phyloP scores from a whole-genome alignment of 2,329 filamentous ascomycete genomes.

The Aspergillus fijiensis region DNA sequence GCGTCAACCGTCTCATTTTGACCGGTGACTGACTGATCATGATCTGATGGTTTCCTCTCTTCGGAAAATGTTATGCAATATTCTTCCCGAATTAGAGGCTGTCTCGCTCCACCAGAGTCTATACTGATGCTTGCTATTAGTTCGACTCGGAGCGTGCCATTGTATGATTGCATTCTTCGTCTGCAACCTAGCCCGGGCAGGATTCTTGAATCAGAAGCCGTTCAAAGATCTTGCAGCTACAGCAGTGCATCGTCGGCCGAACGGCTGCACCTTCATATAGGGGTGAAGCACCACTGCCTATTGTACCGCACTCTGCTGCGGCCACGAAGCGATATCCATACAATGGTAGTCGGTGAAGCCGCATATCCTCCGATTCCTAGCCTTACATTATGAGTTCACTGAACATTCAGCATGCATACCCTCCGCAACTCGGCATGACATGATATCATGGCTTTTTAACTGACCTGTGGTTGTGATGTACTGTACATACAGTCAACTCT shows the following conservation, averaged over 20 bases:
- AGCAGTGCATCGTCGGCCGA: not conserved
- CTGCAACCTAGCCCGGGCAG: not conserved
- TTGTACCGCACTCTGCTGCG: not conserved
- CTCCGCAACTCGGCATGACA: not conserved
- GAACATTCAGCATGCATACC: not conserved
- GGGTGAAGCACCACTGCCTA: not conserved
- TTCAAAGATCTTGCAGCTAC: not conserved
- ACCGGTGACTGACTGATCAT: not conserved
- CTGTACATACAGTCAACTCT: not conserved
- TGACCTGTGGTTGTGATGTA: not conserved
- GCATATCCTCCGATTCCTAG: not conserved
- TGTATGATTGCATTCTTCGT: not conserved
- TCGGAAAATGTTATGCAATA: not conserved
- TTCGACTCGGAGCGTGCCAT: not conserved
- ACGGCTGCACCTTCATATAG: not conserved
- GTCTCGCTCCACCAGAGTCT: not conserved
- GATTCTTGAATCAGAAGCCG: not conserved
- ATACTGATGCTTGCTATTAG: not conserved
- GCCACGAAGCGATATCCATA: not conserved
- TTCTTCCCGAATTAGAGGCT: not conserved
- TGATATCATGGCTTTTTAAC: not conserved
- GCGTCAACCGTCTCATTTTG: conserved; percentile 2
- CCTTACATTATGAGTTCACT: not conserved
- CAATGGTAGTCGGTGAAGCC: not conserved
- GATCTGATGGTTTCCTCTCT: not conserved